phyloP scores from a whole-genome alignment of 805 yeast species.

The Cyberlindnera mississippiensis region DNA sequence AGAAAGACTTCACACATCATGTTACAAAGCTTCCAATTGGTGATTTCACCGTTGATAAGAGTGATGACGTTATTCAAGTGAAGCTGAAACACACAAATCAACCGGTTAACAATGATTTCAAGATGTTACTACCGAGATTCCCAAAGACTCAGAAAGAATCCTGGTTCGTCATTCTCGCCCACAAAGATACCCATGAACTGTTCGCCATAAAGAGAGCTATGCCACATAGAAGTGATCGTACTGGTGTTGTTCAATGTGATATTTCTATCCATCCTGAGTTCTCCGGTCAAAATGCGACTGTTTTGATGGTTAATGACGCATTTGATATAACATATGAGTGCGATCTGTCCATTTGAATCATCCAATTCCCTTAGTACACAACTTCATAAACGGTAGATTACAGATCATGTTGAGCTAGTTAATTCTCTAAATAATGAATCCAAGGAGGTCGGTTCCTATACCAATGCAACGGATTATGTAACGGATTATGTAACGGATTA shows the following conservation, averaged over 20 bases:
- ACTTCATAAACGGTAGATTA: no score
- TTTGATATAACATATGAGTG: slow-evolving; percentile 47
- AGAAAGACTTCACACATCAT: slow-evolving; percentile 47
- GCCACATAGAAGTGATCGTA: slow-evolving; percentile 37
- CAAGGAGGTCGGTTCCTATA: no score
- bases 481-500: no score
- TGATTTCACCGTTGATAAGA: slow-evolving; percentile 38
- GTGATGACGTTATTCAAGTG: slow-evolving; percentile 36
- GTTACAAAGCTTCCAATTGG: slow-evolving; percentile 64
- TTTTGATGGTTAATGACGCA: slow-evolving; percentile 63
- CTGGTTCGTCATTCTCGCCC: slow-evolving; percentile 75
- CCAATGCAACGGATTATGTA: no score
- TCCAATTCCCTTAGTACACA: no score
- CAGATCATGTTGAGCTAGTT: no score
- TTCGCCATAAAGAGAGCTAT: slow-evolving; percentile 71
- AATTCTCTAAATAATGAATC: no score
- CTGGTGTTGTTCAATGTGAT: slow-evolving; percentile 34
- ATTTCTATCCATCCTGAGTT: slow-evolving; percentile 48
- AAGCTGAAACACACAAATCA: slow-evolving; percentile 49
- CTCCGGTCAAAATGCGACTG: slow-evolving; percentile 40
- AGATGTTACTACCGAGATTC: slow-evolving; percentile 71
- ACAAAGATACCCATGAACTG: slow-evolving; percentile 48
- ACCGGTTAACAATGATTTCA: slow-evolving; percentile 50
- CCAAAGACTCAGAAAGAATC: slow-evolving; percentile 91
- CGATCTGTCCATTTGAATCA: slow-evolving; percentile 18